Evolutionary conservation across 176 grass and related monocot genomes (phyloP).

Genomic region (Juncus effusus): DNA sequence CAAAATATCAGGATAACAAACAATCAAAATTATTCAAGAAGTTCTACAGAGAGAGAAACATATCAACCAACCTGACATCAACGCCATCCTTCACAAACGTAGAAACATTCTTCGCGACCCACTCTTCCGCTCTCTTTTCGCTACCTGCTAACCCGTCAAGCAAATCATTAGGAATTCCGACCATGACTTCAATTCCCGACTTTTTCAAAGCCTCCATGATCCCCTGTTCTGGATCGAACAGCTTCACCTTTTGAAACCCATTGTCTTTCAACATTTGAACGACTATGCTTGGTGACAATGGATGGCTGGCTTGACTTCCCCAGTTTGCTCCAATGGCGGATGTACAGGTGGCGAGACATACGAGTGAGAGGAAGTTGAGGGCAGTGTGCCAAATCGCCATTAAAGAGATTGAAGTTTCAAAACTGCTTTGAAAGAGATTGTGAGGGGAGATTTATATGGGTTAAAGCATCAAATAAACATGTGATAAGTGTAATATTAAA

Average conservation of each 20-base stretch:
- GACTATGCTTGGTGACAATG: constrained; percentile 47
- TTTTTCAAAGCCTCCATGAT: constrained; percentile 46
- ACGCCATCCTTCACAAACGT: constrained; percentile 52
- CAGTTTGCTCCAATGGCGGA: constrained; percentile 58
- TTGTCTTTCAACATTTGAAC: constrained; percentile 71
- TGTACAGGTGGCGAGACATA: constrained; percentile 34
- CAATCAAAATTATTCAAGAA: background rate
- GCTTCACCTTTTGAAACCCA: constrained; percentile 69
- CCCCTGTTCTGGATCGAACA: constrained; percentile 69
- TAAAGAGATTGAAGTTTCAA: background rate
- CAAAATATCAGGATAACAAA: background rate
- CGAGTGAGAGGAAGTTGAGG: background rate
- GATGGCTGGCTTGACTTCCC: constrained; percentile 81
- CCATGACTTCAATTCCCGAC: constrained; percentile 70
- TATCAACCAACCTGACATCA: constrained; percentile 52
- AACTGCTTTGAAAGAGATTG: background rate
- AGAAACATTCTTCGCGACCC: constrained; percentile 67
- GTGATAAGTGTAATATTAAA: background rate
- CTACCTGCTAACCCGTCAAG: constrained; percentile 42
- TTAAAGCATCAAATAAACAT: background rate
- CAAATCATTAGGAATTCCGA: constrained; percentile 83
- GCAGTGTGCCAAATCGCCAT: background rate
- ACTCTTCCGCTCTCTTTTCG: constrained; percentile 47
- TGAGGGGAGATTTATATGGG: too few species aligned
- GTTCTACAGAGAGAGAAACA: background rate